Base-by-base conservation (phyloP, 306 rosid genomes). In the Spatholobus suberectus region DNA sequence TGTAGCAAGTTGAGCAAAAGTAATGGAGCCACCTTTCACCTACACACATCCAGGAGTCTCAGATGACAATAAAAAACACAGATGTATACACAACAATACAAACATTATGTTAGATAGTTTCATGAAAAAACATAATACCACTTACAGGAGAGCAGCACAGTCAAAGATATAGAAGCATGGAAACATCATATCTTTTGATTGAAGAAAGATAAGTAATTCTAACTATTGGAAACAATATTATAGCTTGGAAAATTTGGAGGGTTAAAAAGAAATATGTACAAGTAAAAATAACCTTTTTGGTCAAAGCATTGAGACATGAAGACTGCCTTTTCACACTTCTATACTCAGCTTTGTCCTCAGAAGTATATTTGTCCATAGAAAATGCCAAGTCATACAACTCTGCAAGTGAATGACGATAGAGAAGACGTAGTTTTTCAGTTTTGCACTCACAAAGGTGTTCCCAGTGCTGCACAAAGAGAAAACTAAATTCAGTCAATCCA, bases 391-490 rank as follows among this genome's bases (percentile, higher is more conserved):
- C 94, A 76, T 82, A 84, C 91, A 96, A 80, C 85, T 93, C 98
- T 12, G 89, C 96, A 35, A 96, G 94, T 72, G 99, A 89, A 72
- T 93, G 93, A 46, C 99, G 99, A 76, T 93, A 96, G 71, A 86
- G 90, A 87, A 96, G 94, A 65, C 91, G 71, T 3, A 84, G 93
- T 78, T 83, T 90, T 70, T 85, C 81, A 88, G 91, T 83, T 86
- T 92, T 89, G 89, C 99, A 96, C 85, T 96, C 99, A 83, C 99
- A 96, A 78, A 96, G 98, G 84, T 84, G 96, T 82, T 92, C 89
- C 90, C 91, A 93, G 27, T 96, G 99, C 99, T 96, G 94, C 87
- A 87, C 12, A 74, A n/a, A 84, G 47, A 82, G 58, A 68, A 32
- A 88, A 69, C 41, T 38, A 75, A 40, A 55, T 75, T 85, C 79